These are phyloP conservation scores for Rubia peregrina DNA, from an alignment of 305 asterid species.

Conservation along the genomic window DNA sequence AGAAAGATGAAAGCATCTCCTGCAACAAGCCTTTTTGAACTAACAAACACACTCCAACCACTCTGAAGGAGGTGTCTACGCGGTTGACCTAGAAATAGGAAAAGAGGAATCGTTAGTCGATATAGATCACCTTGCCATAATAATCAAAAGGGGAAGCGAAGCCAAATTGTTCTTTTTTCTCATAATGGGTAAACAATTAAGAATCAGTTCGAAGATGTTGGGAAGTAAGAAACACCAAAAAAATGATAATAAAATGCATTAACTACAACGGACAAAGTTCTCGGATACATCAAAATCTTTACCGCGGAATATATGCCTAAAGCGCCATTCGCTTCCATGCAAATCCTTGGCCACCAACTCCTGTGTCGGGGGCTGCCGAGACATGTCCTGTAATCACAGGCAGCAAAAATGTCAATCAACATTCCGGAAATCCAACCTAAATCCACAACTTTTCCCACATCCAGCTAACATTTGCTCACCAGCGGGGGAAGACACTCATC, in stretches of 20 bases:
- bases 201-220: neutral
- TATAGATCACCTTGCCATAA: neutral
- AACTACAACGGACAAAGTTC: neutral
- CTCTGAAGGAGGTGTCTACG: conserved; percentile 94
- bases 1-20: conserved; percentile 98
- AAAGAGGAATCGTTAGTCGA: neutral
- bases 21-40: conserved; percentile 95
- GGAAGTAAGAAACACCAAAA: neutral
- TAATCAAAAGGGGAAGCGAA: neutral
- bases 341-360: conserved; percentile 84
- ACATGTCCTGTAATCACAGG: conserved; percentile 60
- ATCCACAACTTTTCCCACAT: neutral
- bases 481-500: conserved; percentile 94
- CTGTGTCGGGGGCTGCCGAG: conserved; percentile 91
- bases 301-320: conserved; percentile 93
- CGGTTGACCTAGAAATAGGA: conserved; percentile 70
- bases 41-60: conserved; percentile 96
- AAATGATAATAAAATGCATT: neutral
- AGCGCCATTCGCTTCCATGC: conserved; percentile 90
- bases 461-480: conserved; percentile 32
- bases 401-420: conserved; percentile 14
- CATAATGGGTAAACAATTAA: neutral
- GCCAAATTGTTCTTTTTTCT: neutral
- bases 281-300: conserved; percentile 13
- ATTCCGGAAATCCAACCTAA: neutral